Conservation (phyloP, 148 eudicot species). For the Vaccinium vitisidaea region DNA sequence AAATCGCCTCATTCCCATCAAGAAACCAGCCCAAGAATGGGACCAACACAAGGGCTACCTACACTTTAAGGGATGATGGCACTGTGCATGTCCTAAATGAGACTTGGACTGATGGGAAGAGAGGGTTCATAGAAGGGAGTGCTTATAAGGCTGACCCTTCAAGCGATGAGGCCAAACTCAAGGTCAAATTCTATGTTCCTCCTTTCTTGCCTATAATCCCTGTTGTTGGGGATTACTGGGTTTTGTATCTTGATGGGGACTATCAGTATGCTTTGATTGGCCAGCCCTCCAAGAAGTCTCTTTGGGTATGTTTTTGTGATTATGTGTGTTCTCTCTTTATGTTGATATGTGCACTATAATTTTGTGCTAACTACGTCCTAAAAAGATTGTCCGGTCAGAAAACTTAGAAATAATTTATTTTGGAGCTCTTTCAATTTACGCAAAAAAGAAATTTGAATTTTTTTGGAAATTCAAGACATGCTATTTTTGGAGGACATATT, state of each 20-base stretch:
- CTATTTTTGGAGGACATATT: neutral
- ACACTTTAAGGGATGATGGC: constrained; percentile 63
- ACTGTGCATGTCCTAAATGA: constrained; percentile 74
- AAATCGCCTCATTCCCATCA: constrained; percentile 81
- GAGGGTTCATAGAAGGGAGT: constrained; percentile 64
- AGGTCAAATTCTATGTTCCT: too few relatives aligned
- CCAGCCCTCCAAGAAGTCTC: constrained; percentile 62
- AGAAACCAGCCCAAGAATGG: constrained; percentile 77
- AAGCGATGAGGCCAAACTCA: too few relatives aligned
- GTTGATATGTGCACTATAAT: neutral
- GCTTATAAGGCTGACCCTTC: constrained; percentile 73
- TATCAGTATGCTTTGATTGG: constrained; percentile 82
- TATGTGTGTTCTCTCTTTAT: neutral
- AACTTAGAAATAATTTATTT: too few relatives aligned
- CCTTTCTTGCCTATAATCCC: constrained; percentile 74
- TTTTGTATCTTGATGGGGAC: constrained; percentile 60
- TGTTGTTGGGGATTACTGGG: constrained; percentile 82
- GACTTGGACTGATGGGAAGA: constrained; percentile 73
- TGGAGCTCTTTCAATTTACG: too few relatives aligned
- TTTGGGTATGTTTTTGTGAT: constrained; percentile 58
- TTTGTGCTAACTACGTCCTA: too few relatives aligned
- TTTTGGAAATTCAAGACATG: neutral
- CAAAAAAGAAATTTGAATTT: too few relatives aligned
- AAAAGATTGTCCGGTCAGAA: too few relatives aligned
- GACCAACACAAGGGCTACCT: constrained; percentile 75